These are phyloP conservation scores for Pichia sporocuriosa DNA, from an alignment of 805 yeast species.

Conservation along the genomic window DNA sequence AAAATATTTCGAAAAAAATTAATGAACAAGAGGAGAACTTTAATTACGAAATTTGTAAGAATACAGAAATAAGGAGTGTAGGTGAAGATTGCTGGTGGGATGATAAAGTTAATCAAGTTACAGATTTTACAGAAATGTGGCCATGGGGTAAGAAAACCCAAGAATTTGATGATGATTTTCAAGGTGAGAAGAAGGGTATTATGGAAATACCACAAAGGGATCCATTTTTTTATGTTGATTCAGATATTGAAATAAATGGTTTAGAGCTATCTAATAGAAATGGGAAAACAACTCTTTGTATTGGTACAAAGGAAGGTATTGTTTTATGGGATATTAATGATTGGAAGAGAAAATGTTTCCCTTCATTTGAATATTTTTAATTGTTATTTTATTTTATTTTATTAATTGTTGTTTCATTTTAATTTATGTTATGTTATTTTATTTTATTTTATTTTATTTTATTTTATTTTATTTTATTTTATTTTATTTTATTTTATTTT, in stretches of 20 bases:
- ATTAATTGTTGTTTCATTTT: no score
- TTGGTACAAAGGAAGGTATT: slow-evolving; percentile 64
- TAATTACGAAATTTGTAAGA: background rate
- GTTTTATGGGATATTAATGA: slow-evolving; percentile 64
- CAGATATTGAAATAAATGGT: slow-evolving; percentile 47
- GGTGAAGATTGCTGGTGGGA: background rate
- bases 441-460: background rate
- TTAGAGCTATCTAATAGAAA: slow-evolving; percentile 48
- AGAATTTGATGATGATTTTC: background rate
- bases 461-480: no score
- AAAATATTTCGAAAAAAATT: no score
- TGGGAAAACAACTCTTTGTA: slow-evolving; percentile 40
- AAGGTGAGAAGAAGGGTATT: background rate
- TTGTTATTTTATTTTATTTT: background rate
- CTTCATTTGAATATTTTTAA: slow-evolving; percentile 43
- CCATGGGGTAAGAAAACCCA: slow-evolving; percentile 6
- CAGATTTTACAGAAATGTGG: background rate
- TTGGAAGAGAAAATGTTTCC: slow-evolving; percentile 55
- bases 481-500: no score
- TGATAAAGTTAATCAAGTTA: background rate
- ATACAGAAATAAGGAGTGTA: background rate
- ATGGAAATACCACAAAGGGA: slow-evolving; percentile 13
- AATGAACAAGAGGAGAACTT: background rate
- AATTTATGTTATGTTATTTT: background rate
- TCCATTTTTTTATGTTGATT: slow-evolving; percentile 21